Evolutionary conservation across 2,329 filamentous ascomycete species (phyloP).

Genomic region (Esteya vermicola): DNA sequence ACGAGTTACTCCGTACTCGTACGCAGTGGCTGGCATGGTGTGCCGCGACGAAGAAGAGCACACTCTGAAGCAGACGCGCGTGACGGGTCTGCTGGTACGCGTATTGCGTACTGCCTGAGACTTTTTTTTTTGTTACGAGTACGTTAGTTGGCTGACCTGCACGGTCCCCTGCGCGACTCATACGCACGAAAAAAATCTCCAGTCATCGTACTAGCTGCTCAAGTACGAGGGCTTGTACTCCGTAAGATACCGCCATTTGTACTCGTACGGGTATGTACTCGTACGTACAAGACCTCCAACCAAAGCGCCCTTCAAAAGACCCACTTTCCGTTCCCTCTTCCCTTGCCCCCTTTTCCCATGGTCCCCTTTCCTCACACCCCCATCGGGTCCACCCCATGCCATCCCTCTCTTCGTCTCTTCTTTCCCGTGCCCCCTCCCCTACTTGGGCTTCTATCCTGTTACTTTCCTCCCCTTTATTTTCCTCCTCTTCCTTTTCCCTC

Average conservation of each 20-base stretch:
- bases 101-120: background rate
- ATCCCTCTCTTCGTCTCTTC: conserved; percentile 5
- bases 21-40: no score
- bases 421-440: conserved; percentile 4
- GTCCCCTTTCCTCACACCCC: background rate
- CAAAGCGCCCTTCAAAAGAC: conserved; percentile 5
- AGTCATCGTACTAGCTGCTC: background rate
- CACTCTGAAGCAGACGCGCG: background rate
- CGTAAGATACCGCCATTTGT: no score
- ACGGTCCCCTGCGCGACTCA: background rate
- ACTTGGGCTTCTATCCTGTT: no score
- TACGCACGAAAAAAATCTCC: background rate
- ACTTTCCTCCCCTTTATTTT: conserved; percentile 20
- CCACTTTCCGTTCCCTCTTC: conserved; percentile 9
- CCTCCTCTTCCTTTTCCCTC: conserved; percentile 9
- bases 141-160: background rate
- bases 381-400: background rate
- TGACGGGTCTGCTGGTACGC: background rate
- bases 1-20: no score
- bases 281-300: background rate
- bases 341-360: conserved; percentile 4
- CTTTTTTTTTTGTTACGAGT: background rate
- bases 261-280: no score
- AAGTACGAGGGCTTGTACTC: no score
- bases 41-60: background rate